phyloP scores from a whole-genome alignment of 2,329 filamentous ascomycete species.

The Pseudogymnoascus destructans region DNA sequence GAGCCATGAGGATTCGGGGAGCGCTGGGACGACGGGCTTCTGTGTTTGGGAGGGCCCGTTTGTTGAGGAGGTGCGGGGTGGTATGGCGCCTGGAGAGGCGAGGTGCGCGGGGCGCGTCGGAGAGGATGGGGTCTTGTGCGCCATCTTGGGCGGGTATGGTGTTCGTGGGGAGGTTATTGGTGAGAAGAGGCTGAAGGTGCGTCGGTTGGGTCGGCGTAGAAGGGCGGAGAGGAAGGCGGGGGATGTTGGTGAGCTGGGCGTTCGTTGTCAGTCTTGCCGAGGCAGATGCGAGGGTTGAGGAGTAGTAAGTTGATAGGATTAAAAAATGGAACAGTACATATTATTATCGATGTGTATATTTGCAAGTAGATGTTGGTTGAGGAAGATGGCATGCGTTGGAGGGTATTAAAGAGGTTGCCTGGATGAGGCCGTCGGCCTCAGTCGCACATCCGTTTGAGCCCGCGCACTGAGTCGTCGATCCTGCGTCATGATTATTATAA shows the following conservation, averaged over 20 bases:
- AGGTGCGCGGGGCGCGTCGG: neutral
- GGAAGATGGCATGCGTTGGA: neutral
- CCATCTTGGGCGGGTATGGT: neutral
- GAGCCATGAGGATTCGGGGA: slow-evolving; percentile 35
- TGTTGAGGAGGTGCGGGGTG: slow-evolving; percentile 59
- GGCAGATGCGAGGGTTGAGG: neutral
- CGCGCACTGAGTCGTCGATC: neutral
- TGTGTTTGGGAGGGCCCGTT: slow-evolving; percentile 23
- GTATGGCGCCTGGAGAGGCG: slow-evolving; percentile 52
- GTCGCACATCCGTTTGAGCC: neutral
- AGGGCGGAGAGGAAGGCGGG: neutral
- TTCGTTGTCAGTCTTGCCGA: neutral
- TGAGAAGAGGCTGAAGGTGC: neutral
- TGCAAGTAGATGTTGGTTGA: neutral
- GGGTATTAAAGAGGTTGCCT: neutral
- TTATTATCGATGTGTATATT: neutral
- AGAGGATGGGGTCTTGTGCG: neutral
- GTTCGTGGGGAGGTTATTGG: neutral
- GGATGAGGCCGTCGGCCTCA: neutral
- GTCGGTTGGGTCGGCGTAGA: neutral
- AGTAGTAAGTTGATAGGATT: neutral
- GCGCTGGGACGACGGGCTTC: slow-evolving; percentile 35
- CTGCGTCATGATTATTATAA: neutral
- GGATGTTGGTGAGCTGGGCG: neutral
- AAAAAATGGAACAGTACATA: neutral